Evolutionary conservation across 352 stramenopile species (phyloP), one percentile per base, ranked within the genome.

Genomic region (Hyaloperonospora brassicae): DNA sequence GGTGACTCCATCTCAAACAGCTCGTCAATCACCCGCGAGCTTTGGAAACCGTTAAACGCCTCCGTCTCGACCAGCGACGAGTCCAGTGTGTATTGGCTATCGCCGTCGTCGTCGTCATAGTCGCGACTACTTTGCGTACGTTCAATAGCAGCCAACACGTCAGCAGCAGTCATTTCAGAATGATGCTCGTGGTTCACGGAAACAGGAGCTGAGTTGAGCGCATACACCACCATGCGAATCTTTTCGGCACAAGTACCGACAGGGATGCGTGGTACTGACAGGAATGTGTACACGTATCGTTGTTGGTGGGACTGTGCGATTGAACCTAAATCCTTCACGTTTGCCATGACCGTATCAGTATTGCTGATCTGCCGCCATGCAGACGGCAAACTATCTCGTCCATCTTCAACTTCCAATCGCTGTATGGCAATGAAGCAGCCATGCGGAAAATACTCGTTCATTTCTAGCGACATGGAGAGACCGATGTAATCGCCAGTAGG

Each of bases 361-460:
- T 89, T 90, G 42, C 79, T 86, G 39, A 90, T 81, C 41, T 89
- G 79, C 17, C 64, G 60, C 82, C 82, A 93, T 40, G 72, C 43
- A n/a, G 63, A 74, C 12, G 65, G 59, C 1, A 56, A 51, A 41
- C 46, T 72, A 11, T 73, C 65, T 55, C 54, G 50, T 50, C 49
- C 57, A 14, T 54, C 58, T 11, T 68, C 57, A 8, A 76, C 49
- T 25, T 75, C 64, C 12, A 87, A 51, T n/a, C 82, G 68, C 58
- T 90, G 82, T 47, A 89, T 89, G 0, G 70, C 82, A 49, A 93
- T 81, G 49, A 88, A 93, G 58, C 82, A 90, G 2, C 82, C 82
- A 25, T 81, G 65, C 11, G 59, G 48, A 34, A 87, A 93, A 22
- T 83, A 67, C 52, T 89, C 82, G 38, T 89, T 93, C 55, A 74